Evolutionary conservation across 768 basidiomycete genomes (phyloP).

Genomic region (Peribolospora baueri): DNA sequence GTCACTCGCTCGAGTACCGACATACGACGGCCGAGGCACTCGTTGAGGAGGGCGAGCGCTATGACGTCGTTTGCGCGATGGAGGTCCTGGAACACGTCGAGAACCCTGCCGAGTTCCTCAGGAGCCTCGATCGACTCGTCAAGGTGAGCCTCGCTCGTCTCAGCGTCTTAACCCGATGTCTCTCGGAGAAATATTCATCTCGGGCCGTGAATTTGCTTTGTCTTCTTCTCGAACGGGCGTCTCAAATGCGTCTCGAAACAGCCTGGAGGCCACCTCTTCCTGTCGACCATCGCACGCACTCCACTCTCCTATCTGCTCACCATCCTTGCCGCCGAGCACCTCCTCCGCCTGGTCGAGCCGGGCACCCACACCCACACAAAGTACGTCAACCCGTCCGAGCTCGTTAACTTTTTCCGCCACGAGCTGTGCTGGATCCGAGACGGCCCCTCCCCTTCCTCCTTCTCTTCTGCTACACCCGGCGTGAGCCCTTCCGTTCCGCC

Average conservation of each 20-base stretch:
- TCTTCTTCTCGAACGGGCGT: too few species aligned
- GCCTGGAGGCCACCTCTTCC: slow-evolving; percentile 88
- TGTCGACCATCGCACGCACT: slow-evolving; percentile 81
- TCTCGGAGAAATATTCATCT: not conserved
- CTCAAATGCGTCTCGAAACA: slow-evolving; percentile 16
- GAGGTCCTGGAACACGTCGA: slow-evolving; percentile 96
- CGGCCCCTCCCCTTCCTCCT: slow-evolving; percentile 14
- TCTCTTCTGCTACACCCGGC: not conserved
- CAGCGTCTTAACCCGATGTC: not conserved
- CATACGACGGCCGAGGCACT: slow-evolving; percentile 54
- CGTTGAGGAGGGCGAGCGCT: slow-evolving; percentile 32
- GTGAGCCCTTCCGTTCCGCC: not conserved
- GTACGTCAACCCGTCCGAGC: slow-evolving; percentile 64
- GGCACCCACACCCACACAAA: slow-evolving; percentile 87
- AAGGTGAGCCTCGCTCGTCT: slow-evolving; percentile 33
- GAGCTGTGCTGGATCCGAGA: slow-evolving; percentile 19
- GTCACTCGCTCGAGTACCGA: slow-evolving; percentile 32
- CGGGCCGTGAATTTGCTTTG: too few species aligned
- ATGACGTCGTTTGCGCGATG: slow-evolving; percentile 88
- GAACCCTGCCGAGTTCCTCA: slow-evolving; percentile 60
- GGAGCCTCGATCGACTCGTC: slow-evolving; percentile 54
- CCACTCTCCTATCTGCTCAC: slow-evolving; percentile 46
- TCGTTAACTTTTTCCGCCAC: slow-evolving; percentile 52
- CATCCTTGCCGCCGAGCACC: slow-evolving; percentile 54
- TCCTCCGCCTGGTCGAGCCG: slow-evolving; percentile 49